phyloP scores from a whole-genome alignment of 2,329 filamentous ascomycete genomes.

The Aspergillus clavatus region DNA sequence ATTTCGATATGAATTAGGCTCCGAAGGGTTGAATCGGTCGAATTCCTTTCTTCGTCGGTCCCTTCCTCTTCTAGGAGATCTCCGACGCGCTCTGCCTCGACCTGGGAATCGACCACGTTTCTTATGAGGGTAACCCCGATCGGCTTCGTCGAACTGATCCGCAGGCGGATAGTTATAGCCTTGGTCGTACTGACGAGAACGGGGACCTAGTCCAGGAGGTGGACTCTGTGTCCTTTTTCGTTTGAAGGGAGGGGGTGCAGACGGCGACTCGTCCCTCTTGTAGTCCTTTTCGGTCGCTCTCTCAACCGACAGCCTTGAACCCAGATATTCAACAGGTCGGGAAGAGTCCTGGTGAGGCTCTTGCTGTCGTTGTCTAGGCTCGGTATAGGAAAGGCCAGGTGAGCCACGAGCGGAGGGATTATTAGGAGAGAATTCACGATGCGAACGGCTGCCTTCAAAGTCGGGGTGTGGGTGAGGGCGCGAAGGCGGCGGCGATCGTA shows the following conservation, averaged over 20 bases:
- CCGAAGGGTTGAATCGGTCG: constrained; percentile 27
- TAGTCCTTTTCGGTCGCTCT: constrained; percentile 20
- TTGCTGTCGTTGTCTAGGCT: constrained; percentile 19
- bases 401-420: constrained; percentile 24
- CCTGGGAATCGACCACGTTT: constrained; percentile 32
- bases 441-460: constrained; percentile 26
- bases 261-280: constrained; percentile 29
- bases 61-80: constrained; percentile 32
- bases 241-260: constrained; percentile 30
- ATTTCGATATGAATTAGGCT: constrained; percentile 21
- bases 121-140: constrained; percentile 34
- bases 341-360: constrained; percentile 19
- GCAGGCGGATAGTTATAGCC: constrained; percentile 20
- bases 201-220: constrained; percentile 32
- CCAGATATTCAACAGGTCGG: constrained; percentile 19
- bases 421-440: constrained; percentile 27
- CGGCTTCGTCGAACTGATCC: constrained; percentile 33
- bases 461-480: constrained; percentile 28
- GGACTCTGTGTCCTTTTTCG: constrained; percentile 40
- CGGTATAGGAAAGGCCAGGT: constrained; percentile 20
- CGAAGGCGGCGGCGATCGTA: constrained; percentile 35
- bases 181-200: constrained; percentile 21
- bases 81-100: constrained; percentile 30
- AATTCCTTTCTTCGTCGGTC: constrained; percentile 30
- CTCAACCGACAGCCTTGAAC: constrained; percentile 15